A percentile compares a stretch with the other conserved stretches of the same genome.
Evolutionary conservation across 495 filamentous ascomycete species (phyloP).

Genomic region (Aspergillus biplanus): DNA sequence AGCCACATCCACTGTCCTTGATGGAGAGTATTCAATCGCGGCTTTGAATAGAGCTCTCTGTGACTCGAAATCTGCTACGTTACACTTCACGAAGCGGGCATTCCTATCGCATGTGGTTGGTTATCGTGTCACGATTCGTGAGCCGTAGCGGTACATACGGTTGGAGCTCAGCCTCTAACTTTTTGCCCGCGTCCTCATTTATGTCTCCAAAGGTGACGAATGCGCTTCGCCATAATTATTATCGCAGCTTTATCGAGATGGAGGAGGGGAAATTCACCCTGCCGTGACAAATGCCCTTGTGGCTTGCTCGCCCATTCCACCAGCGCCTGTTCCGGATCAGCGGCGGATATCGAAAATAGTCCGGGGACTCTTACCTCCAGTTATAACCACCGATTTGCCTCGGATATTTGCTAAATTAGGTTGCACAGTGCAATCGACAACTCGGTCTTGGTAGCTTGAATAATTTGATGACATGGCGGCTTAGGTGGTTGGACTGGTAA

Average conservation of each 20-base stretch:
- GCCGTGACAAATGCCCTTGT: neutral
- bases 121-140: neutral
- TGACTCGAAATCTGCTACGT: neutral
- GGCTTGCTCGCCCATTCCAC: neutral
- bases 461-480: neutral
- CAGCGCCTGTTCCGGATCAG: neutral
- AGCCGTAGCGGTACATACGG: neutral
- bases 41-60: neutral
- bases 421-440: neutral
- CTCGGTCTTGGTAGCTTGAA: neutral
- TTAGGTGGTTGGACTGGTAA: neutral
- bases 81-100: neutral
- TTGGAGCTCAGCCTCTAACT: neutral
- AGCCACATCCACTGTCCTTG: neutral
- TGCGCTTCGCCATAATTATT: neutral
- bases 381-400: neutral
- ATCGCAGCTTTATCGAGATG: neutral
- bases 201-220: neutral
- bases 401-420: neutral
- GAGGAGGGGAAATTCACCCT: neutral
- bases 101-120: neutral
- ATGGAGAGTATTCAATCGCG: neutral
- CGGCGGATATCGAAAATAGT: neutral
- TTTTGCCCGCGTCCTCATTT: neutral
- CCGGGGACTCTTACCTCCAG: neutral